A percentile compares a stretch with the other conserved stretches of the same genome.
These are phyloP conservation scores for Lactarius pseudohatsudake DNA, from an alignment of 768 basidiomycete genomes.

Conservation along the genomic window DNA sequence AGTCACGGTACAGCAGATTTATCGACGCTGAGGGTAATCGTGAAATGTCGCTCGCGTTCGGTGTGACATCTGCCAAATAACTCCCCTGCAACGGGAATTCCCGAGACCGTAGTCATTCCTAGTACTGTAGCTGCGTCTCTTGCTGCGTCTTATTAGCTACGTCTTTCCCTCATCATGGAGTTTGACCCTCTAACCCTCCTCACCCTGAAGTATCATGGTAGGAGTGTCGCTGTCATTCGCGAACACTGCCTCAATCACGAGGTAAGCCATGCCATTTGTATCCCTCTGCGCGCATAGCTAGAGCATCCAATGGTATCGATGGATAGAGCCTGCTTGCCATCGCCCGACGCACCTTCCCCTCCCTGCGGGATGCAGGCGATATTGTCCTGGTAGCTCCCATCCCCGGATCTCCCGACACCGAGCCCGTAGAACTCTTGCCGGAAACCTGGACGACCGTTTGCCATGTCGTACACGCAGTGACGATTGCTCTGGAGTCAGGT, in stretches of 20 bases:
- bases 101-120: no score
- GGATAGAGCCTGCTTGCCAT: slow-evolving; percentile 4
- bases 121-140: no score
- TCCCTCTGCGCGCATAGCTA: not conserved
- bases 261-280: not conserved
- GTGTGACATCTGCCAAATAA: no score
- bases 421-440: slow-evolving; percentile 5
- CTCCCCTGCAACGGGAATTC: no score
- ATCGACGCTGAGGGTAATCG: no score
- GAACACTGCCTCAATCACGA: not conserved
- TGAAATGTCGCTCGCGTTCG: no score
- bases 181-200: slow-evolving; percentile 4
- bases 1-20: no score
- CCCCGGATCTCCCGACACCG: not conserved
- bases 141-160: no score
- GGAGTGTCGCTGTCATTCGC: slow-evolving; percentile 5
- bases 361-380: not conserved
- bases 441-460: slow-evolving; percentile 4
- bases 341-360: slow-evolving; percentile 2
- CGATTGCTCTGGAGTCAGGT: slow-evolving; percentile 14
- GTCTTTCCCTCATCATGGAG: not conserved
- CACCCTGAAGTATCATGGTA: slow-evolving; percentile 3
- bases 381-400: slow-evolving; percentile 2
- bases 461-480: not conserved
- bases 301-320: not conserved